phyloP scores from a whole-genome alignment of 805 yeast species.

The Myxozyma mucilagina region DNA sequence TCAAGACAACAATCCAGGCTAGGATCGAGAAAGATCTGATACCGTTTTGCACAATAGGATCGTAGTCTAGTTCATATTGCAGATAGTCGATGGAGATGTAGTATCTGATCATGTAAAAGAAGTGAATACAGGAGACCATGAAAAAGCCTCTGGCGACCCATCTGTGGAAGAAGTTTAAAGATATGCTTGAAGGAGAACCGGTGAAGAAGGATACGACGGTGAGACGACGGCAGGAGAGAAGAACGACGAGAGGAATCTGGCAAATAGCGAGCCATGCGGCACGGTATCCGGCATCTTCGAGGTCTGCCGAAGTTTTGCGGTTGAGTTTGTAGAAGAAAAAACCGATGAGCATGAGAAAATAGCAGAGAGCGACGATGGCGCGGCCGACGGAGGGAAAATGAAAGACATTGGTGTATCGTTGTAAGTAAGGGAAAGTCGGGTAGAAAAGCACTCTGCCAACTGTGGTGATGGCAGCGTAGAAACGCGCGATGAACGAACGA shows the following conservation, averaged over 20 bases:
- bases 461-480: constrained; percentile 14
- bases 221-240: constrained; percentile 31
- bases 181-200: constrained; percentile 30
- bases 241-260: constrained; percentile 36
- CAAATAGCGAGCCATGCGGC: constrained; percentile 36
- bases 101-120: constrained; percentile 31
- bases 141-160: constrained; percentile 37
- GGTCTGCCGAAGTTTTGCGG: constrained; percentile 10
- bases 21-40: constrained; percentile 34
- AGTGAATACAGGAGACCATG: constrained; percentile 33
- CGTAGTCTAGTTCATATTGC: constrained; percentile 18
- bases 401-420: neutral
- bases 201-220: constrained; percentile 31
- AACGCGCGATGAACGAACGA: neutral
- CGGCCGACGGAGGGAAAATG: constrained; percentile 27
- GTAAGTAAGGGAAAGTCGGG: constrained; percentile 9
- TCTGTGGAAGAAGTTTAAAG: constrained; percentile 35
- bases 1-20: constrained; percentile 33
- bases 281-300: constrained; percentile 34
- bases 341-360: constrained; percentile 30
- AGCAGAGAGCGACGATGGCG: constrained; percentile 12
- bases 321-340: constrained; percentile 28
- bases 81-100: constrained; percentile 30
- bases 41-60: constrained; percentile 31
- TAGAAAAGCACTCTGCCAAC: constrained; percentile 18